phyloP scores from a whole-genome alignment of 805 yeast species.

The Torulaspora franciscae region DNA sequence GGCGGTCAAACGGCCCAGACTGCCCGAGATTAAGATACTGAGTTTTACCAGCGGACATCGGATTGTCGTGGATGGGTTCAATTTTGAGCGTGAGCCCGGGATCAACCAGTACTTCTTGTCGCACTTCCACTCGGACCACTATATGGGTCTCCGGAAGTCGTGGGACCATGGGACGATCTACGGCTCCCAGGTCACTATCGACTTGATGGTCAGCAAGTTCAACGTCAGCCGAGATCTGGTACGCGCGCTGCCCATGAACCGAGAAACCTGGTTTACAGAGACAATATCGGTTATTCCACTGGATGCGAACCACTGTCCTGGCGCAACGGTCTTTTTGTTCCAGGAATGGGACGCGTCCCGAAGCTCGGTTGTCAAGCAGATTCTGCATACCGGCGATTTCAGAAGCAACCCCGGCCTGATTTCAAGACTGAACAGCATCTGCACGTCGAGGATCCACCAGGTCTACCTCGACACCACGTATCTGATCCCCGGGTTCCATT shows the following conservation, averaged over 20 bases:
- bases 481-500: constrained; percentile 63
- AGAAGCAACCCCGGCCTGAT: constrained; percentile 59
- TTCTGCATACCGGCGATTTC: constrained; percentile 90
- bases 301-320: constrained; percentile 97
- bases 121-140: constrained; percentile 94
- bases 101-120: constrained; percentile 57
- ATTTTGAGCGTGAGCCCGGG: constrained; percentile 37
- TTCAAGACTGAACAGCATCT: constrained; percentile 33
- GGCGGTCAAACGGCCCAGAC: constrained; percentile 25
- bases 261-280: constrained; percentile 39
- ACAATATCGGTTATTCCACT: constrained; percentile 52
- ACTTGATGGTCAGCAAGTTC: constrained; percentile 50
- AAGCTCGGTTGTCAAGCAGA: constrained; percentile 13
- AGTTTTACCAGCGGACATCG: constrained; percentile 38
- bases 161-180: constrained; percentile 75
- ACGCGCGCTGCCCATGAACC: constrained; percentile 41
- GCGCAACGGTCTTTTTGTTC: constrained; percentile 77
- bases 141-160: constrained; percentile 72
- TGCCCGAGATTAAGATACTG: constrained; percentile 54
- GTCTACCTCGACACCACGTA: constrained; percentile 91
- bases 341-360: constrained; percentile 36
- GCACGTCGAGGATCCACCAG: constrained; percentile 42
- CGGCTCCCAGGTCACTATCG: constrained; percentile 66
- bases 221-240: constrained; percentile 46
- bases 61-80: constrained; percentile 64